Conservation (phyloP, 1,284 basidiomycete genomes). For the Fomitopsis palustris region DNA sequence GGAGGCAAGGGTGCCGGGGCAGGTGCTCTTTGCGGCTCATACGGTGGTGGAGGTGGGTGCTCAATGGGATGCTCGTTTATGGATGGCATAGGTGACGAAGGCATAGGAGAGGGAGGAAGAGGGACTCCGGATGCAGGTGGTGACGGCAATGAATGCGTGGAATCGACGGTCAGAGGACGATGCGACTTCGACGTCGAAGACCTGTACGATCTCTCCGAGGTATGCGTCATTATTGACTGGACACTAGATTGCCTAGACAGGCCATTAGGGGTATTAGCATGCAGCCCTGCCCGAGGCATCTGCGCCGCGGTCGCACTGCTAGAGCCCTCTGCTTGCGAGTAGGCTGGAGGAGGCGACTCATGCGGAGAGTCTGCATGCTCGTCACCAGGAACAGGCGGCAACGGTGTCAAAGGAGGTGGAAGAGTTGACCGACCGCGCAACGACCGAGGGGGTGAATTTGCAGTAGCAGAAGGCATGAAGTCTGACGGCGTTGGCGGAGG, state of each 20-base stretch:
- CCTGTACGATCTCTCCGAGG: constrained; percentile 4
- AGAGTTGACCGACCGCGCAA: background rate
- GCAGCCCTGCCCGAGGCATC: background rate
- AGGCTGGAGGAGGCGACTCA: background rate
- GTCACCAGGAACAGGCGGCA: background rate
- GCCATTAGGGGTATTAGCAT: background rate
- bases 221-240: constrained; percentile 8
- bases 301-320: background rate
- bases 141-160: constrained; percentile 13
- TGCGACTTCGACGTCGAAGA: constrained; percentile 15
- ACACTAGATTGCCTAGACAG: constrained; percentile 13
- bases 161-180: constrained; percentile 15
- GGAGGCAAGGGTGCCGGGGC: constrained; percentile 5
- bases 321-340: background rate
- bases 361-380: background rate
- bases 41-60: constrained; percentile 19
- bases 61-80: constrained; percentile 13
- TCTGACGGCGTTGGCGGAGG: background rate
- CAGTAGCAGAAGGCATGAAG: background rate
- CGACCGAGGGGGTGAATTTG: background rate
- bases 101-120: constrained; percentile 5
- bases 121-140: constrained; percentile 18
- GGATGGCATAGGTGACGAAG: constrained; percentile 11
- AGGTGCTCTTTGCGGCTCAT: constrained; percentile 10
- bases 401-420: background rate